Percentiles rank a stretch among this genome's conserved stretches.
Evolutionary conservation across 1,139 yeast genomes (phyloP).

Genomic region (Ogataea hybrid): DNA sequence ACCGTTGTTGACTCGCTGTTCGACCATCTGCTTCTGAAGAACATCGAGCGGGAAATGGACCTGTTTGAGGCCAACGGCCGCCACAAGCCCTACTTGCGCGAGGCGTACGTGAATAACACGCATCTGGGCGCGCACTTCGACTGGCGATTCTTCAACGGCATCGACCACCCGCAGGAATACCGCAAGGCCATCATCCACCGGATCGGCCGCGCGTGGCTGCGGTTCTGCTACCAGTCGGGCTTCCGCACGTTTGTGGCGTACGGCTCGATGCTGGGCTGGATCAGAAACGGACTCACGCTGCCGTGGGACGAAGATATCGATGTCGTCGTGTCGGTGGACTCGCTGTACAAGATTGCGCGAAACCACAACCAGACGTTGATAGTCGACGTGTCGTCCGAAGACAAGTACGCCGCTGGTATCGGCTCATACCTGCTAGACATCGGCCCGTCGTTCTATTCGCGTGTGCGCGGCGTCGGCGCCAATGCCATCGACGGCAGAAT

Average conservation of each 20-base stretch:
- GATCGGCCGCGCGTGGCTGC: constrained; percentile 52
- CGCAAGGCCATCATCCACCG: constrained; percentile 45
- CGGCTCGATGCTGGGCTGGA: constrained; percentile 60
- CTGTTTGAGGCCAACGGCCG: constrained; percentile 16
- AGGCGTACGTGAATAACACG: constrained; percentile 33
- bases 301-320: constrained; percentile 69
- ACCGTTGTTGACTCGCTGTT: constrained; percentile 9
- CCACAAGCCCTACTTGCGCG: constrained; percentile 32
- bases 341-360: constrained; percentile 41
- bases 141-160: constrained; percentile 45
- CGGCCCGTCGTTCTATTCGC: constrained; percentile 39
- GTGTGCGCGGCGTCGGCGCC: constrained; percentile 39
- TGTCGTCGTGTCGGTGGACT: constrained; percentile 48
- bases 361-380: constrained; percentile 48
- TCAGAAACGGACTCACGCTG: constrained; percentile 55
- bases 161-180: constrained; percentile 35
- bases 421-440: constrained; percentile 52
- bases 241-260: constrained; percentile 58
- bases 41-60: constrained; percentile 22
- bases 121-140: constrained; percentile 37
- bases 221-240: constrained; percentile 43
- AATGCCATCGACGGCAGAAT: constrained; percentile 62
- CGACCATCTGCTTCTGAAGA: constrained; percentile 22
- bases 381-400: constrained; percentile 38
- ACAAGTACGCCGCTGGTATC: constrained; percentile 34